Conservation (phyloP, 2,329 filamentous ascomycete genomes). For the Elsinoe necatrix region DNA sequence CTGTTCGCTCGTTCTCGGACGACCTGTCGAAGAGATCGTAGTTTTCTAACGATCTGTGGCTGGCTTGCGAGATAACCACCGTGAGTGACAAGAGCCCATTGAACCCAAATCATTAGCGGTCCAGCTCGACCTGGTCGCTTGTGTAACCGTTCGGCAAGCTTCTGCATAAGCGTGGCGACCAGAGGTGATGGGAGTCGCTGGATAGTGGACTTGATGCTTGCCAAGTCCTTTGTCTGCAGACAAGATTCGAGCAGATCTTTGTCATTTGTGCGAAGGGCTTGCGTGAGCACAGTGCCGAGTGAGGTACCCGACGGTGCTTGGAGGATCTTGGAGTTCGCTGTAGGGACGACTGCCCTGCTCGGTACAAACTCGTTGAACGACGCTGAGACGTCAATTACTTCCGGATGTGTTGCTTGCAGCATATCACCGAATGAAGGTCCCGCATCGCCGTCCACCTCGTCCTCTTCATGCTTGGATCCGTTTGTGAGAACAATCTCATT, state of each 20-base stretch:
- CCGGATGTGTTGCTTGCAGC: constrained; percentile 58
- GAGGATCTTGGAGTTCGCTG: constrained; percentile 40
- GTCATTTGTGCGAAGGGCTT: constrained; percentile 90
- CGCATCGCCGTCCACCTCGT: constrained; percentile 31
- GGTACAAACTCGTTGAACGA: constrained; percentile 39
- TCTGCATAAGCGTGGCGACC: constrained; percentile 68
- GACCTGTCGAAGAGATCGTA: constrained; percentile 74
- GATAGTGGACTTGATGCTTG: constrained; percentile 78
- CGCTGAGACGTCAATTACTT: constrained; percentile 67
- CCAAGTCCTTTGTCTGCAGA: constrained; percentile 67
- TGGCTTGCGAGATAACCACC: constrained; percentile 84
- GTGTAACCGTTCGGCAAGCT: constrained; percentile 79
- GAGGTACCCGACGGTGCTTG: constrained; percentile 65
- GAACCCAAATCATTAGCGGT: constrained; percentile 87
- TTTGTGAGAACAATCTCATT: background rate
- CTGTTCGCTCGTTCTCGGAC: constrained; percentile 78
- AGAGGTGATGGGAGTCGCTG: constrained; percentile 80
- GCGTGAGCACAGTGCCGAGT: constrained; percentile 82
- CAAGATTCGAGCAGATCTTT: constrained; percentile 83
- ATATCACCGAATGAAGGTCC: constrained; percentile 82
- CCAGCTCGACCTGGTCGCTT: constrained; percentile 81
- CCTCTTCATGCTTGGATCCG: background rate
- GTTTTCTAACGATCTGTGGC: constrained; percentile 68
- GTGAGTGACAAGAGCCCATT: constrained; percentile 87
- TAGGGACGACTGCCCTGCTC: constrained; percentile 37